Base-by-base conservation (phyloP, 306 rosid genomes). In the Gynostemma pentaphyllum region DNA sequence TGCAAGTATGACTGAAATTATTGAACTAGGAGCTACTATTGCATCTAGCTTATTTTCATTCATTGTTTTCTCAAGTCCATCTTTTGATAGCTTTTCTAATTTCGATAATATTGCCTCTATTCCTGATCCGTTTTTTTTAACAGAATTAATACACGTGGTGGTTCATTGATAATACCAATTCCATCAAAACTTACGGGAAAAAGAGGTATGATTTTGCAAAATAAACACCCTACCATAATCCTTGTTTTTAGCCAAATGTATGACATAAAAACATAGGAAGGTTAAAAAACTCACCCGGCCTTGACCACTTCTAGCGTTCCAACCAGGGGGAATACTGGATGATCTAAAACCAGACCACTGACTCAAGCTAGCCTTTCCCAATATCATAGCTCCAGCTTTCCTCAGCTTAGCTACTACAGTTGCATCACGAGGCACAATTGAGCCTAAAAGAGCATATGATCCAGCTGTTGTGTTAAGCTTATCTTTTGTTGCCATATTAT, bases 41-140 rank as follows among this genome's bases (percentile, higher is more conserved):
- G 83, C 81, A 76, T 79, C 85, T 65, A 84, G 70, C 75, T 70
- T 24, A 48, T 79, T 70, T 40, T 77, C 66, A 26, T 36, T 73
- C 75, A 79, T 73, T n/a, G 78, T 9, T 37, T 78, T 81, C 78
- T 69, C 78, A 27, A 81, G 75, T 9, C 94, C 87, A 42, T 71
- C 19, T 32, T 44, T 40, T 53, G 89, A 69, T 44, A 68, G n/a
- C 24, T 73, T 57, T 9, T 49, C 67, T 73, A 83, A 45, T 46
- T 2, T 68, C 54, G 65, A 36, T 54, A 78, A 14, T 41, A 69
- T 78, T 36, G 37, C 70, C 5, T 50, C 24, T 5, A 21, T 48
- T 48, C 54, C 54, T n/a, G 1, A 9, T 22, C 42, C n/a, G n/a
- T n/a, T n/a, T n/a, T n/a, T n/a, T n/a, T n/a, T n/a, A n/a, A n/a